Conservation (phyloP, 495 filamentous ascomycete genomes). For the Trichoderma reesei region DNA sequence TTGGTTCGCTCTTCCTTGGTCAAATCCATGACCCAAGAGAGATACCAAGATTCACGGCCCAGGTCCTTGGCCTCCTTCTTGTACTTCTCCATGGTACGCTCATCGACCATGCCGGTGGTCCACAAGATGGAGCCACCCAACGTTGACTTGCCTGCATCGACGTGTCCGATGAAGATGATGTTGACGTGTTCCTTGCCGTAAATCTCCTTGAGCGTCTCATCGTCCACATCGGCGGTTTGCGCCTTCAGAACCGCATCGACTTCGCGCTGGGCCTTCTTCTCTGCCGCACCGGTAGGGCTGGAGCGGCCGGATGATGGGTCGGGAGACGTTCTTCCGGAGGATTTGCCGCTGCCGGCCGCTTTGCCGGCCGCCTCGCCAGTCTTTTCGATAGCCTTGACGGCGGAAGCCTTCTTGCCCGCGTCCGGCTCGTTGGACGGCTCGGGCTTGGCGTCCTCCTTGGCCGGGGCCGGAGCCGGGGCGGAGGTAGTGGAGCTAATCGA, state of each 20-base stretch:
- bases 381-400: conserved; percentile 70
- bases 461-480: conserved; percentile 27
- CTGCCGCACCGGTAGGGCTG: conserved; percentile 50
- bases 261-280: conserved; percentile 50
- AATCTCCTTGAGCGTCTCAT: conserved; percentile 83
- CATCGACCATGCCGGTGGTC: conserved; percentile 95
- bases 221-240: conserved; percentile 83
- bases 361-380: conserved; percentile 64
- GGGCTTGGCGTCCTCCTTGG: conserved; percentile 30
- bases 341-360: conserved; percentile 4
- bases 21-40: conserved; percentile 94
- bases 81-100: conserved; percentile 96
- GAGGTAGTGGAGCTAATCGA: conserved; percentile 49
- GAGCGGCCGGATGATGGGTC: conserved; percentile 68
- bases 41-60: conserved; percentile 94
- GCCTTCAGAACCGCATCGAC: conserved; percentile 79
- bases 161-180: conserved; percentile 96
- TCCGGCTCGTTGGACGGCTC: conserved; percentile 39
- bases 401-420: conserved; percentile 48
- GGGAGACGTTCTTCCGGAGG: conserved; percentile 59
- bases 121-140: conserved; percentile 88
- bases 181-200: conserved; percentile 99
- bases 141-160: conserved; percentile 95
- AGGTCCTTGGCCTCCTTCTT: conserved; percentile 92
- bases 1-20: conserved; percentile 94